Evolutionary conservation across 2,329 filamentous ascomycete species (phyloP).

Genomic region (Cytospora piceae): DNA sequence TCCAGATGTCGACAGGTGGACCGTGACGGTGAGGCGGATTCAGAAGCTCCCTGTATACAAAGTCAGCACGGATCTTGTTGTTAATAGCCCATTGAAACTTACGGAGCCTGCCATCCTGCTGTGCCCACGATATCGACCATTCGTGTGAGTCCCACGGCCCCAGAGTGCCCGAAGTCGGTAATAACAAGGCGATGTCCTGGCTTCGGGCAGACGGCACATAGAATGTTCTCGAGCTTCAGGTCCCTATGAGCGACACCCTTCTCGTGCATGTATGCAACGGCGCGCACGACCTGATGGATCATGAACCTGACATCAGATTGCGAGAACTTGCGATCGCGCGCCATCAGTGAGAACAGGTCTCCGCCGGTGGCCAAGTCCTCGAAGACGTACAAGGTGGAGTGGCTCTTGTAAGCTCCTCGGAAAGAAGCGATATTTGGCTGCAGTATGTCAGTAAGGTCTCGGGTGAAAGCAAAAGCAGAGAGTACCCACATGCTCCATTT

Average conservation of each 20-base stretch:
- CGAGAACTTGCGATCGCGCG: constrained; percentile 38
- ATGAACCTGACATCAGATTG: constrained; percentile 52
- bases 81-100: constrained; percentile 33
- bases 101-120: constrained; percentile 54
- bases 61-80: constrained; percentile 7
- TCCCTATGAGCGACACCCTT: constrained; percentile 57
- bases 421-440: constrained; percentile 61
- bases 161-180: constrained; percentile 57
- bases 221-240: constrained; percentile 58
- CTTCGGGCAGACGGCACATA: constrained; percentile 51
- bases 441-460: constrained; percentile 12
- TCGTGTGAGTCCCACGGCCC: constrained; percentile 45
- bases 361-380: constrained; percentile 60
- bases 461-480: background rate
- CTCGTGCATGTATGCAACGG: constrained; percentile 52
- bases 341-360: constrained; percentile 55
- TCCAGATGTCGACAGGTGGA: constrained; percentile 55
- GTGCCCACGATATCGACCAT: constrained; percentile 53
- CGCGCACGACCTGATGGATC: constrained; percentile 51
- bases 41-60: constrained; percentile 44
- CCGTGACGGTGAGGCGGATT: constrained; percentile 37
- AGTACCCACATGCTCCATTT: constrained; percentile 55
- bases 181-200: constrained; percentile 52
- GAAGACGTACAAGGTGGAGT: constrained; percentile 57
- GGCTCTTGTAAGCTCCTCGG: constrained; percentile 54